Base-by-base conservation (phyloP, 257 asterid species). In the Solanum paucissectum region DNA sequence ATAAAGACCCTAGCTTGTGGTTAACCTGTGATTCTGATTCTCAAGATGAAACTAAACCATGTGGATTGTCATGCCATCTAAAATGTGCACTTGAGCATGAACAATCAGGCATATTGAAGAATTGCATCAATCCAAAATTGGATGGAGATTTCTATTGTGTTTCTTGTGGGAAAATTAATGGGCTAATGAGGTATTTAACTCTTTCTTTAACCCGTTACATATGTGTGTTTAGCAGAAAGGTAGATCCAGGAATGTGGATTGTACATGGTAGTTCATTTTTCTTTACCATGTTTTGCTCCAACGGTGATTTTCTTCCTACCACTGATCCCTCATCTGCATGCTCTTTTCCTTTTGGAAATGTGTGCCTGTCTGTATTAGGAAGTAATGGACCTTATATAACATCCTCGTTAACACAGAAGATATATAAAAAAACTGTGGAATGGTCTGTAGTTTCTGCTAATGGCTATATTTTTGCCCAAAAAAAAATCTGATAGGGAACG, bases 1-100 rank as follows among this genome's bases (percentile, higher is more conserved):
- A 96, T 84, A 96, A 96, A 92, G 98, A 96, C 88, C 98, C 98
- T 4, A 91, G 96, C 88, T 87, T 95, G 87, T 95, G 98, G 98
- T 88, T 95, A 75, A 91, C 89, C 76, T 95, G 98, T 87, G 90
- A 91, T 85, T 90, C 94, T 1, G 95, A 93, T 89, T 92, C 95
- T 85, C 95, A 92, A 1, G 93, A 93, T 88, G 88, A 90, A 85
- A 92, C 89, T 23, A 87, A 83, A 16, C 91, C 98, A 3, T 96
- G 98, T 89, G 95, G 96, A 76, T 91, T 95, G 94, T 95, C 98
- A 12, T 96, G 96, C 91, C 98, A 96, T 91, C 94, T 96, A 60
- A 95, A 94, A 87, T 96, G 98, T 88, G 95, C 95, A 34, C 92
- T 96, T 64, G 89, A 91, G 69, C 95, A 92, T 13, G 94, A 93